These are phyloP conservation scores for Lactarius sp. DNA, from an alignment of 768 basidiomycete genomes.

Conservation along the genomic window DNA sequence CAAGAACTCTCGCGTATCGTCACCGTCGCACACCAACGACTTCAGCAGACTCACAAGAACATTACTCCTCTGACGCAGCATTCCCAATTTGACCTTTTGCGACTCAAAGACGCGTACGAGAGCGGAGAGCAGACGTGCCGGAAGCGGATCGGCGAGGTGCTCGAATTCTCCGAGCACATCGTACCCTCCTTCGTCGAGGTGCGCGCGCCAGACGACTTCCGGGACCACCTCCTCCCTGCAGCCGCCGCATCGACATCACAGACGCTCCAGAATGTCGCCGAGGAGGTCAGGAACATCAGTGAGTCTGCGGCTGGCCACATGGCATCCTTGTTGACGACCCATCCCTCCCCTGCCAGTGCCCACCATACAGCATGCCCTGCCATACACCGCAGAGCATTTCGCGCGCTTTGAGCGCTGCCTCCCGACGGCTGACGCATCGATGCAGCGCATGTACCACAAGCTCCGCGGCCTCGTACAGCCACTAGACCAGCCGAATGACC, in stretches of 20 bases:
- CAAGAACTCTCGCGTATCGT: slow-evolving; percentile 10
- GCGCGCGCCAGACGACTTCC: slow-evolving; percentile 6
- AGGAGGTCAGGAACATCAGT: background rate
- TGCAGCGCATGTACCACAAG: slow-evolving; percentile 2
- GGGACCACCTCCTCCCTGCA: slow-evolving; percentile 9
- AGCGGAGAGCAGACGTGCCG: background rate
- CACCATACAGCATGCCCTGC: background rate
- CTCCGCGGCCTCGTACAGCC: slow-evolving; percentile 9
- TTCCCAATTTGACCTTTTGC: slow-evolving; percentile 1
- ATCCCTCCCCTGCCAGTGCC: background rate
- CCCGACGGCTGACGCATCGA: slow-evolving; percentile 2
- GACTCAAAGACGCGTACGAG: slow-evolving; percentile 15
- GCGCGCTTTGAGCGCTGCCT: slow-evolving; percentile 1
- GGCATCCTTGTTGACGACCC: background rate
- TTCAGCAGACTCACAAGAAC: background rate
- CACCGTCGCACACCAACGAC: background rate
- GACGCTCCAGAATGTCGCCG: background rate
- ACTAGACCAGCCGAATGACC: slow-evolving; percentile 8
- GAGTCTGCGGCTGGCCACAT: background rate
- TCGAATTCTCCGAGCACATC: slow-evolving; percentile 11
- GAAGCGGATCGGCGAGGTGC: slow-evolving; percentile 2
- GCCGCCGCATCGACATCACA: background rate
- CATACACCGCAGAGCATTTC: background rate
- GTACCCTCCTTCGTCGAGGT: slow-evolving; percentile 12
- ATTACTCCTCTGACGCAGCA: slow-evolving; percentile 4